Evolutionary conservation across 2,329 filamentous ascomycete species (phyloP), one percentile per base, ranked within the genome.

Genomic region (Chaetomiaceae sp.): DNA sequence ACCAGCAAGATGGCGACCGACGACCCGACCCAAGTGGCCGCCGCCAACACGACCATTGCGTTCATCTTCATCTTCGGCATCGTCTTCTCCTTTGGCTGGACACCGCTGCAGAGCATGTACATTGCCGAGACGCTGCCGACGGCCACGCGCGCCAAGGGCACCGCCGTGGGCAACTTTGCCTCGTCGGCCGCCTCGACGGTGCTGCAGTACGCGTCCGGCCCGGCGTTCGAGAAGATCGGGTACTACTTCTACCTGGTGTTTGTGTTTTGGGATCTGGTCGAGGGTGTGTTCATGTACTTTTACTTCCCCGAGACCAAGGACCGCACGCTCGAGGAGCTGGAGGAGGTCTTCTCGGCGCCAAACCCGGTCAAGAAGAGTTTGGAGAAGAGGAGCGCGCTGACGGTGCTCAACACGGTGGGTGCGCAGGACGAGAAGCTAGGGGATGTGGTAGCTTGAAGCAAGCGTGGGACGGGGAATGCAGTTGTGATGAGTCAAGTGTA

Each of bases 31-130:
- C 63, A 69, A 33, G 42, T 47, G 0, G 56, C 65, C 0, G 68
- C 69, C 0, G 69, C 70, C 17, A 70, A 71, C 48, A 62, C 66
- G 0, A 70, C 70, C 7, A 68, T 75, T 3, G 72, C 71, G 7
- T 71, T 77, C 49, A 73, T 78, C 36, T 76, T 73, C 54, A 62
- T 77, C 7, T 77, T 76, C 34, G 72, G 72, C 3, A 68, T 74
- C 24, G 69, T 72, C 1, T 76, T 75, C 56, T 73, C 69, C 0
- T 70, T 75, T 19, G 71, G 72, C 1, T 75, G 69, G 69, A 76
- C 72, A 0, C 71, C 73, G 0, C 61, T 75, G 6, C 70, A 74
- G 46, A 66, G 64, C 45, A 70, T 73, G 58, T 75, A 75, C 53
- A 72, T 73, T 15, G 71, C 69, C 4, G 72, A 75, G 50, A 69